These are phyloP conservation scores for Lathyrus tuberosus DNA, from an alignment of 306 rosid genomes.

Conservation along the genomic window DNA sequence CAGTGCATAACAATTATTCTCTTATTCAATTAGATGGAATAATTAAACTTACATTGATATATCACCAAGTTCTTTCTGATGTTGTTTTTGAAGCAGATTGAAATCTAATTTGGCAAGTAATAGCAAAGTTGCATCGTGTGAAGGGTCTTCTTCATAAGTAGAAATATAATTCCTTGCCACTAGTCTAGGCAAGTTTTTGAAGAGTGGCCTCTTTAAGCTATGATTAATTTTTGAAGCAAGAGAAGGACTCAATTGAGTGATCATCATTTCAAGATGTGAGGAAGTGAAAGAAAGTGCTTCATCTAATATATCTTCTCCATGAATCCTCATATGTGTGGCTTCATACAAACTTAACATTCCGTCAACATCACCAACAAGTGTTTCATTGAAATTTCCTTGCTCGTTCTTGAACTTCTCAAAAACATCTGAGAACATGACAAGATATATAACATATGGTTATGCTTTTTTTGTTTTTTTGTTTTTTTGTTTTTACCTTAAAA, in stretches of 20 bases:
- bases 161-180: slow-evolving; percentile 44
- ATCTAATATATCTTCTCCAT: slow-evolving; percentile 54
- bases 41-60: slow-evolving; percentile 34
- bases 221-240: slow-evolving; percentile 43
- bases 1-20: no score
- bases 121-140: slow-evolving; percentile 38
- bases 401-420: slow-evolving; percentile 47
- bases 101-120: slow-evolving; percentile 55
- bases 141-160: slow-evolving; percentile 46
- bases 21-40: background rate
- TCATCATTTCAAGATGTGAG: slow-evolving; percentile 33
- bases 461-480: background rate
- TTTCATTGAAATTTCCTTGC: slow-evolving; percentile 22
- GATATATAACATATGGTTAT: background rate
- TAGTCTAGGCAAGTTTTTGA: slow-evolving; percentile 40
- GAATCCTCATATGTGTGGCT: slow-evolving; percentile 47
- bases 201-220: slow-evolving; percentile 35
- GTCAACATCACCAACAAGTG: slow-evolving; percentile 11
- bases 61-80: slow-evolving; percentile 44
- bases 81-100: slow-evolving; percentile 48
- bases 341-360: slow-evolving; percentile 56
- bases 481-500: background rate
- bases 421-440: slow-evolving; percentile 27
- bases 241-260: background rate
- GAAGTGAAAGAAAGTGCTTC: slow-evolving; percentile 50